Evolutionary conservation across 768 basidiomycete species (phyloP), one percentile per base, ranked within the genome.

Genomic region (Rhodotorula paludigena): DNA sequence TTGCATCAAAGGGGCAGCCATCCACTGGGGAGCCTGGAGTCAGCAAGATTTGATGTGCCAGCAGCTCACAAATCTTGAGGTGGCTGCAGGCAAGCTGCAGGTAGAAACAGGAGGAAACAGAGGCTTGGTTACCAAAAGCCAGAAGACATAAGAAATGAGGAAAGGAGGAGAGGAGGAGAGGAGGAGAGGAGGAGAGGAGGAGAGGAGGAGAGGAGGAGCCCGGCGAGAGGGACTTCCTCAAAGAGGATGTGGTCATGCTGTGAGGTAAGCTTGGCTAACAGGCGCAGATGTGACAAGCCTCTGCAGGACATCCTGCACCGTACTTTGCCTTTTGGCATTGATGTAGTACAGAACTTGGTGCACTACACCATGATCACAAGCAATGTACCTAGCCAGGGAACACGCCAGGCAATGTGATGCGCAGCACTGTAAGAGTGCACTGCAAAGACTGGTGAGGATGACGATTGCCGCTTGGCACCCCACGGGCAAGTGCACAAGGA

Each of bases 341-440:
- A 80, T 69, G 77, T 78, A 81, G 0, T 52, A 54, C 6, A 80
- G 54, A n/a, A n/a, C n/a, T n/a, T n/a, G n/a, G n/a, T n/a, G n/a
- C n/a, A n/a, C n/a, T n/a, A n/a, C n/a, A n/a, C n/a, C n/a, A n/a
- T n/a, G n/a, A n/a, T n/a, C n/a, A n/a, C n/a, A n/a, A n/a, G n/a
- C n/a, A n/a, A n/a, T n/a, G n/a, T n/a, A n/a, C n/a, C n/a, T n/a
- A n/a, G n/a, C n/a, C n/a, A n/a, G n/a, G n/a, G n/a, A n/a, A n/a
- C 33, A 80, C 76, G 4, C 80, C 80, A 1, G 77, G 78, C 30
- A 79, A 63, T 30, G 77, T 77, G 77, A 79, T 80, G 66, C 78
- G 79, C 14, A 81, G 71, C 3, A 81, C 68, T 80, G 80, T 2
- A 77, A 78, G 14, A 80, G 68, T 0, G 79, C 80, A 33, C 76